Conservation (phyloP, 2,329 filamentous ascomycete genomes). For the Exophiala sp. region DNA sequence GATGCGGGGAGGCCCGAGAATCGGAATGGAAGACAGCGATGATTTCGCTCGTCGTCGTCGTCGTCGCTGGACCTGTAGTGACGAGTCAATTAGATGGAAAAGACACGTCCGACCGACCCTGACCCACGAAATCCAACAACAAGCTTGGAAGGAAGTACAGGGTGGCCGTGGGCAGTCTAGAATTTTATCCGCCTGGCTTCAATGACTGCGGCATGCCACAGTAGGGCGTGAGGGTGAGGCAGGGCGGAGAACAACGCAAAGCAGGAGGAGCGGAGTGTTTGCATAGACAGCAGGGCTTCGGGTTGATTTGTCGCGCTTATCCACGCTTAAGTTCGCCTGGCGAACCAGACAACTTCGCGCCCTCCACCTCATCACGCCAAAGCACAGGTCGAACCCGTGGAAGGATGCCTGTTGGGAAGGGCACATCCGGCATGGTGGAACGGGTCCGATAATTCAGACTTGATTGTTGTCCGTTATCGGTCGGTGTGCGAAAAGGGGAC, state of each 20-base stretch:
- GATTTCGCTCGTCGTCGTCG: neutral
- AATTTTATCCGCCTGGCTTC: neutral
- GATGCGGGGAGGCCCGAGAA: neutral
- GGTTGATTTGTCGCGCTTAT: neutral
- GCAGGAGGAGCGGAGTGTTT: neutral
- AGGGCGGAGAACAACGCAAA: conserved; percentile 5
- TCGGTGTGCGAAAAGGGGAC: no score
- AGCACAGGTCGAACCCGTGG: no score
- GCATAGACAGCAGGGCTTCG: neutral
- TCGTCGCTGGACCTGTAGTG: no score
- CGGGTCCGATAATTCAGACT: no score
- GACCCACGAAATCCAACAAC: no score
- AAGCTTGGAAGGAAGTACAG: no score
- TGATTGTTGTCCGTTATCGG: no score
- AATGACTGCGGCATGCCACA: neutral
- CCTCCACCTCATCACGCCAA: neutral
- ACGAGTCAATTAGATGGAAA: no score
- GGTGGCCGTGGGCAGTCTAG: neutral
- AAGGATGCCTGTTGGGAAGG: no score
- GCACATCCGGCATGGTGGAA: no score
- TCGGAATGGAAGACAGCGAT: neutral
- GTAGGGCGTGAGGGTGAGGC: neutral
- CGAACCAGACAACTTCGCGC: conserved; percentile 3
- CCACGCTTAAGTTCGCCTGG: conserved; percentile 2
- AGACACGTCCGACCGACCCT: no score